Evolutionary conservation across 768 basidiomycete species (phyloP).

Genomic region (Auriculariales sp.): DNA sequence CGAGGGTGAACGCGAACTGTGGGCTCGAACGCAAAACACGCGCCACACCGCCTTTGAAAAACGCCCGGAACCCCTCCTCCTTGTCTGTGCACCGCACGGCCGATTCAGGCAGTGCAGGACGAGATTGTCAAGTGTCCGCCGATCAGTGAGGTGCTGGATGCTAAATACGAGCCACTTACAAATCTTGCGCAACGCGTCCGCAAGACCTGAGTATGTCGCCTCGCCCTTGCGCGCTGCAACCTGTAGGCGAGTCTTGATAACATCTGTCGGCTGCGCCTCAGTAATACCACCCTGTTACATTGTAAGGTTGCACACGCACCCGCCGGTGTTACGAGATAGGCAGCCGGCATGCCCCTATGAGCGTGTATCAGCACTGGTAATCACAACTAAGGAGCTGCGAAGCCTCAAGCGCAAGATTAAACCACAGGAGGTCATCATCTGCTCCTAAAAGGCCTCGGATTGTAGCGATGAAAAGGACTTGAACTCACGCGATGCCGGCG

Average conservation of each 20-base stretch:
- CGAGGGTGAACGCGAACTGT: slow-evolving; percentile 88
- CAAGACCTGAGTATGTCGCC: slow-evolving; percentile 78
- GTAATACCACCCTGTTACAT: slow-evolving; percentile 4
- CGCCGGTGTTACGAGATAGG: slow-evolving; percentile 83
- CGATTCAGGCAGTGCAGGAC: slow-evolving; percentile 1
- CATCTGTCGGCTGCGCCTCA: slow-evolving; percentile 39
- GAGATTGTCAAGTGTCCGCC: background rate
- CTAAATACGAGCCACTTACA: slow-evolving; percentile 32
- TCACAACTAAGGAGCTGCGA: slow-evolving; percentile 10
- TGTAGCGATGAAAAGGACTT: background rate
- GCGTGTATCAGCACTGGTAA: slow-evolving; percentile 3
- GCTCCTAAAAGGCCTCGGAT: background rate
- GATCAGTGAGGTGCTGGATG: background rate
- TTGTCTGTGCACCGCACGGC: slow-evolving; percentile 32
- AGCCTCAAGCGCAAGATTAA: background rate
- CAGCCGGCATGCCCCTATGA: slow-evolving; percentile 90
- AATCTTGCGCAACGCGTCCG: slow-evolving; percentile 83
- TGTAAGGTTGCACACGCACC: slow-evolving; percentile 30
- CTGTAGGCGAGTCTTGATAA: slow-evolving; percentile 93
- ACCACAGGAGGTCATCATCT: background rate
- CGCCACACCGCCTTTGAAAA: slow-evolving; percentile 90
- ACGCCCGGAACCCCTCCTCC: slow-evolving; percentile 78
- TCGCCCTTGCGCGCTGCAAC: slow-evolving; percentile 86
- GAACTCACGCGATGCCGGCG: slow-evolving; percentile 58
- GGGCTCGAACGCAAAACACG: slow-evolving; percentile 79